Conservation (phyloP, 2,329 filamentous ascomycete genomes). For the Cladosporium sphaerospermum region DNA sequence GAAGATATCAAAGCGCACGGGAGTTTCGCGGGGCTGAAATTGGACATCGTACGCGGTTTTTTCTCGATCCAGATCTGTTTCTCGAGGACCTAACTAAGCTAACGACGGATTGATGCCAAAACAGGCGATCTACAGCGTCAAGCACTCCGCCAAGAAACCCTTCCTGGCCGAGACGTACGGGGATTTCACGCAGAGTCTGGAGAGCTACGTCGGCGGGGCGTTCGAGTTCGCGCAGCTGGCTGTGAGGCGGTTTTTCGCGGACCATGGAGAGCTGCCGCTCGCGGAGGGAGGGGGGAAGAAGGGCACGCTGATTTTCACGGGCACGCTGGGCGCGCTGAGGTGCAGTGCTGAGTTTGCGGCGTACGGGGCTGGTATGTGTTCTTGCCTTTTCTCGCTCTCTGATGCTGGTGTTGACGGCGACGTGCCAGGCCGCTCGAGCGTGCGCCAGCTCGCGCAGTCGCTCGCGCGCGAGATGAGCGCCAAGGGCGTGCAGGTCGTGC, state of each 20-base stretch:
- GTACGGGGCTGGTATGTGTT: neutral
- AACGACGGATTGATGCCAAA: no score
- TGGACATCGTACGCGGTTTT: neutral
- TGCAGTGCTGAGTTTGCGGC: constrained; percentile 37
- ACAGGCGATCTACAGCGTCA: constrained; percentile 46
- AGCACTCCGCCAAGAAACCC: constrained; percentile 49
- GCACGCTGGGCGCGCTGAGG: constrained; percentile 46
- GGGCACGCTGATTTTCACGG: constrained; percentile 51
- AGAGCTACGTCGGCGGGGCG: constrained; percentile 50
- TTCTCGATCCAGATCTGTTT: no score
- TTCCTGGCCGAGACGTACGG: constrained; percentile 51
- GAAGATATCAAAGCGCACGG: constrained; percentile 42
- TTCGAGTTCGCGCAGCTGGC: constrained; percentile 51
- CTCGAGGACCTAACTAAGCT: no score
- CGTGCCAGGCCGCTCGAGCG: constrained; percentile 38
- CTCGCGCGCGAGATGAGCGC: constrained; percentile 52
- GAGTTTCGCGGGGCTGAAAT: constrained; percentile 45
- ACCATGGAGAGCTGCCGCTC: constrained; percentile 45
- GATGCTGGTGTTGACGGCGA: neutral
- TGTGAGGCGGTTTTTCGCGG: constrained; percentile 45
- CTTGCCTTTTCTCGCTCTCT: neutral
- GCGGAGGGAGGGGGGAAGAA: constrained; percentile 41
- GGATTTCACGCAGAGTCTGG: constrained; percentile 42
- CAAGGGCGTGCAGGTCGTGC: constrained; percentile 54
- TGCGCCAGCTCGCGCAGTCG: constrained; percentile 47